A percentile compares a stretch with the other conserved stretches of the same genome.
Conservation (phyloP, 2,329 filamentous ascomycete species). For the Colletotrichum brevisporum region DNA sequence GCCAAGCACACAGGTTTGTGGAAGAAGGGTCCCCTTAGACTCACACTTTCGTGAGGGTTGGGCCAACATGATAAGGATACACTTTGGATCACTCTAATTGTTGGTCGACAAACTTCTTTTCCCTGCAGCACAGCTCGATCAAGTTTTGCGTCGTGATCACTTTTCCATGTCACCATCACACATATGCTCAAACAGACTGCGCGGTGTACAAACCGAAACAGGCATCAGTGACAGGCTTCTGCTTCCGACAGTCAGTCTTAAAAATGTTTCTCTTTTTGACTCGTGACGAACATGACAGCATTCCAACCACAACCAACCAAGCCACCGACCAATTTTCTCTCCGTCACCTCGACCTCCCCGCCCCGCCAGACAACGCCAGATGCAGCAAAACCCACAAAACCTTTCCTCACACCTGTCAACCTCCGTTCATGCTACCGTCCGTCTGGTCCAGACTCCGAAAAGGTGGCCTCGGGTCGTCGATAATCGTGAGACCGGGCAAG, state of each 20-base stretch:
- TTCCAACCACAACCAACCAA: neutral
- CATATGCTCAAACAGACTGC: no score
- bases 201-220: no score
- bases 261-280: no score
- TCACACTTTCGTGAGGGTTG: no score
- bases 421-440: neutral
- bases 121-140: no score
- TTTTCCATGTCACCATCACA: no score
- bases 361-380: constrained; percentile 12
- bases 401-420: neutral
- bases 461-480: neutral
- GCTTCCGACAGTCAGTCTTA: no score
- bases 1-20: no score
- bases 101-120: no score
- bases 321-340: neutral
- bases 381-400: neutral
- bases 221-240: no score
- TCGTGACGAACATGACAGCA: neutral
- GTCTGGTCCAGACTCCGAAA: neutral
- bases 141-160: no score
- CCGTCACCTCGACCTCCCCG: neutral
- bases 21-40: no score
- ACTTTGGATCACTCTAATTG: neutral
- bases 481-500: neutral
- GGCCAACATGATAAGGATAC: neutral